Evolutionary conservation across 192 early-diverging fungal species (phyloP), one percentile per base, ranked within the genome.

Genomic region (Coemansia sp.): DNA sequence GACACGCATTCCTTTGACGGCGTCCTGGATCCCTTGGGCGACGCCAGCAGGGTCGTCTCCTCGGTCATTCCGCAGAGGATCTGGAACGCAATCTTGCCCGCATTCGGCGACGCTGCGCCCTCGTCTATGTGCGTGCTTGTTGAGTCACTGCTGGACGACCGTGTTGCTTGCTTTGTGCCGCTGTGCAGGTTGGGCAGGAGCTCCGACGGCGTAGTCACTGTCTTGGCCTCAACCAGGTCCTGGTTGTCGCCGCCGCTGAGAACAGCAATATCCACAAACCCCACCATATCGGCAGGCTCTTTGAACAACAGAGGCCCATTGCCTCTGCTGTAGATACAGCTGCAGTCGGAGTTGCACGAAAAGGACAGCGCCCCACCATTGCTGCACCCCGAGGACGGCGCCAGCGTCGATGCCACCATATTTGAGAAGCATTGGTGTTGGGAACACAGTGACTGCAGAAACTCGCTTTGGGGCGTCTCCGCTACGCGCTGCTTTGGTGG

Each of bases 331-430:
- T 23, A 48, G 22, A 10, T 11, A 15, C 45, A 48, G 23, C 45
- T 48, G 23, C 45, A 48, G 4, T 48, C 45, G 9, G 45, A 48
- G 7, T 9, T 3, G 23, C 45, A 48, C 45, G 45, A 48, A 25
- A 25, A 48, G 22, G 45, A 48, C 22, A 48, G 38, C 14, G 38
- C 38, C 17, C 23, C 45, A 23, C 25, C 22, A 23, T 15, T 13
- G 45, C 25, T 10, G 22, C 25, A 9, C 22, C 14, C 15, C 6
- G 8, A 48, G 22, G 52, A 54, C 2, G 7, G 29, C 30, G 28
- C 52, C 28, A 54, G 30, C 52, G 52, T 54, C 52, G 52, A 54
- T 19, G 52, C 52, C 30, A 54, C 13, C n/a, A 54, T 33, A 30
- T 25, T 57, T 11, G 55, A 22, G 6, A 31, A 4, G 37, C 22